Base-by-base conservation (phyloP, 768 basidiomycete genomes). In the Naganishia vaughanmartiniae region DNA sequence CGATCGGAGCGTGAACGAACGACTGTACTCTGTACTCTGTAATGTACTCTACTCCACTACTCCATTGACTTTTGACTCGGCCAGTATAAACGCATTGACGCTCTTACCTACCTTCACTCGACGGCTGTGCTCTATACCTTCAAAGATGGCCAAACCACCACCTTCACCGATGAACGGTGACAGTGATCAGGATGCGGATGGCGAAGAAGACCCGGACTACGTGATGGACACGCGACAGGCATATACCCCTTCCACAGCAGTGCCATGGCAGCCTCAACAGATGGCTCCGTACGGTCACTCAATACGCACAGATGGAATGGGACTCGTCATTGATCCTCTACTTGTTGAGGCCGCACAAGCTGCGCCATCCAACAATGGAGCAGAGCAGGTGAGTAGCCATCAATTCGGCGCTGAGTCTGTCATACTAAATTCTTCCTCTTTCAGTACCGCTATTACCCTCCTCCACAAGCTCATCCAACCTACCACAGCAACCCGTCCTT, bases 161-260 rank as follows among this genome's bases (percentile, higher is more conserved):
- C 19, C 48, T 7, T 51, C 48, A 9, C 48, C 48, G 24, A 26
- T n/a, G 24, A 51, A 66, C 34, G 48, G 57, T 24, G 48, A 68
- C 34, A 68, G 54, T 24, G 67, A 68, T 24, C 54, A 39, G 36
- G 67, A 68, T 33, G 67, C 67, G 10, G 54, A 53, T 21, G 67
- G 67, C 15, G 67, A 68, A 28, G 67, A 68, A 4, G 67, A 68
- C 46, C 31, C 54, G 30, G 67, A 68, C 19, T 68, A 55, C 53
- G 34, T 24, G 24, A 28, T 24, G 54, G 60, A 24, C 10, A 5
- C 60, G 34, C 42, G 31, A 19, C 31, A 26, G 28, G 19, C 51
- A n/a, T 57, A 57, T 39, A 31, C 19, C 28, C 56, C 30, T 31
- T 39, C 17, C 21, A 19, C 30, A 33, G 30, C 28, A 4, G 19